These are phyloP conservation scores for Pyrus pyrifolia DNA, from an alignment of 306 rosid genomes.

Conservation along the genomic window DNA sequence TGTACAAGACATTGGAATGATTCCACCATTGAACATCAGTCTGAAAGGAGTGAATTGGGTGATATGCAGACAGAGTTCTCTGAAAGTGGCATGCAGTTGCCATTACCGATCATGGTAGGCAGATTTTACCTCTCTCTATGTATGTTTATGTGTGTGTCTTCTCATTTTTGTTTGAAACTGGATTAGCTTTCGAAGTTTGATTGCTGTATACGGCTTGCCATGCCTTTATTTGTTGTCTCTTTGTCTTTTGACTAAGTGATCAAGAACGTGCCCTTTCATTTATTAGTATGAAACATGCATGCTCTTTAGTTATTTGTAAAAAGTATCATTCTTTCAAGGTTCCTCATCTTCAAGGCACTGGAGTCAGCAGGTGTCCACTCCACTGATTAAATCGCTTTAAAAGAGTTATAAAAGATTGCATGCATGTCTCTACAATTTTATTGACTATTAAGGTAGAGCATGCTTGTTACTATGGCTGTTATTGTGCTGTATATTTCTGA, in stretches of 20 bases:
- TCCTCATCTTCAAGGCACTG: background rate
- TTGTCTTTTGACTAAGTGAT: background rate
- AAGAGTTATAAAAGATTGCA: background rate
- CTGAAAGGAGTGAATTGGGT: constrained; percentile 28
- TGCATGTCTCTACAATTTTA: background rate
- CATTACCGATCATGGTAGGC: constrained; percentile 45
- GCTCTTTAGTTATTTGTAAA: background rate
- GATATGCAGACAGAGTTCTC: constrained; percentile 28
- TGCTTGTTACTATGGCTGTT: background rate
- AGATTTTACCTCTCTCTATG: background rate
- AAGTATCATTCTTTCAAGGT: background rate
- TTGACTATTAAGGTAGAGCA: background rate
- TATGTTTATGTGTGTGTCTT: background rate
- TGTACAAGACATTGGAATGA: constrained; percentile 50
- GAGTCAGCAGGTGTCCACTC: background rate
- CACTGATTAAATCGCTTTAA: background rate
- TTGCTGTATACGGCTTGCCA: background rate
- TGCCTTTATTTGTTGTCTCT: background rate
- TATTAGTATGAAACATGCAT: background rate
- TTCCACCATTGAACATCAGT: constrained; percentile 34
- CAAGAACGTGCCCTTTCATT: background rate
- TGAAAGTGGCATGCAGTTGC: constrained; percentile 25
- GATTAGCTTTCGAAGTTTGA: background rate
- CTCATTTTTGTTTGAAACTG: background rate
- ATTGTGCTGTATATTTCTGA: background rate